Percentiles rank a stretch among this genome's conserved stretches.
Evolutionary conservation across 164 flowering plant species (phyloP).

Genomic region (Sedum album): DNA sequence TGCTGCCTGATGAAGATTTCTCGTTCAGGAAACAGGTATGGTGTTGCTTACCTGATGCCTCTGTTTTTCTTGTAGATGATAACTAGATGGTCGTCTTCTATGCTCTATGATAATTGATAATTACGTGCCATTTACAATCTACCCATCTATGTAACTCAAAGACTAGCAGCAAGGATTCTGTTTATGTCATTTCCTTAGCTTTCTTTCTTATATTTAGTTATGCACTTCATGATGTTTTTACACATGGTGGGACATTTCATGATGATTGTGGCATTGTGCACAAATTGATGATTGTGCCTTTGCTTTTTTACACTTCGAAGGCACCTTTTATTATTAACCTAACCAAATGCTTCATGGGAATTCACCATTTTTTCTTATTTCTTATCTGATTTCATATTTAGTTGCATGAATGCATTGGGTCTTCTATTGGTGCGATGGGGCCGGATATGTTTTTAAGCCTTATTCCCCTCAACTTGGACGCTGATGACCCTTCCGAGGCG

Average conservation of each 20-base stretch:
- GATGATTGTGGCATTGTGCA: too few species aligned
- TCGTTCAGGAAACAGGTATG: slow-evolving; percentile 77
- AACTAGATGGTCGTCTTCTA: too few species aligned
- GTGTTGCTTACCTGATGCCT: background rate
- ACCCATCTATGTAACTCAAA: too few species aligned
- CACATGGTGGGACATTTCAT: background rate
- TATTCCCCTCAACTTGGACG: slow-evolving; percentile 73
- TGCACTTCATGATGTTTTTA: too few species aligned
- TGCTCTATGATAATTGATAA: too few species aligned
- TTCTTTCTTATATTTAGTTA: background rate
- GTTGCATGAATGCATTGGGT: slow-evolving; percentile 88
- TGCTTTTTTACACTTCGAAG: too few species aligned
- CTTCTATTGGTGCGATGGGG: slow-evolving; percentile 87
- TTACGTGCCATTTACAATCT: background rate
- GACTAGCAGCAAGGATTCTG: too few species aligned
- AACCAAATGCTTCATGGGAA: background rate
- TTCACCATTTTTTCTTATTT: background rate
- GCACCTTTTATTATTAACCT: background rate
- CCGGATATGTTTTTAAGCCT: slow-evolving; percentile 61
- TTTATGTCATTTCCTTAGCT: background rate
- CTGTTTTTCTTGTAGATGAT: background rate
- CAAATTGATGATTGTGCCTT: too few species aligned
- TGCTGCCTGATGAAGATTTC: slow-evolving; percentile 69
- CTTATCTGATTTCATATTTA: slow-evolving; percentile 17
- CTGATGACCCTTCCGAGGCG: slow-evolving; percentile 48